Conservation (phyloP, 1,139 yeast genomes). For the Pneumocystis oryctolagi region DNA sequence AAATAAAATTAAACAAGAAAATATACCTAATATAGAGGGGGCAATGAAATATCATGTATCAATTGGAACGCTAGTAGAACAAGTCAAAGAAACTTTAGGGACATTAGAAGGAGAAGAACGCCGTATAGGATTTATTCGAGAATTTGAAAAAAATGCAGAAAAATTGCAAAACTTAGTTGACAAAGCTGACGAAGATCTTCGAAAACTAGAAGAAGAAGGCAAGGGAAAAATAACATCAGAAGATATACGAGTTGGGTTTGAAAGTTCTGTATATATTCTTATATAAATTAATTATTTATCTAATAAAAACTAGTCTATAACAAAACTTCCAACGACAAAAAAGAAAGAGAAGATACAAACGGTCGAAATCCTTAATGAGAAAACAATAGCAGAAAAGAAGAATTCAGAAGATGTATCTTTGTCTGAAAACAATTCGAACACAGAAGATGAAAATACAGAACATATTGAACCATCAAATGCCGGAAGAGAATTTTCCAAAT, state of each 20-base stretch:
- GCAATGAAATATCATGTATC: slow-evolving; percentile 79
- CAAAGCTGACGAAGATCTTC: slow-evolving; percentile 55
- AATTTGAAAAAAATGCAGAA: slow-evolving; percentile 23
- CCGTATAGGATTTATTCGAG: slow-evolving; percentile 16
- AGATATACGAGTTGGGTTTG: slow-evolving; percentile 81
- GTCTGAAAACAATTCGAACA: slow-evolving; percentile 9
- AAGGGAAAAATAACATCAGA: slow-evolving; percentile 68
- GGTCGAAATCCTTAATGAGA: slow-evolving; percentile 28
- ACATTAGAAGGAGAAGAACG: slow-evolving; percentile 21
- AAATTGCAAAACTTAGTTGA: slow-evolving; percentile 27
- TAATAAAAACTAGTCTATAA: slow-evolving; percentile 3
- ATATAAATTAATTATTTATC: not conserved
- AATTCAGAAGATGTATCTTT: slow-evolving; percentile 10
- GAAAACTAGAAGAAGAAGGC: slow-evolving; percentile 55
- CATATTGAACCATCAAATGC: slow-evolving; percentile 43
- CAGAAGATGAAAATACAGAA: slow-evolving; percentile 25
- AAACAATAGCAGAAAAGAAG: slow-evolving; percentile 12
- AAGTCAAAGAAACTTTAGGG: slow-evolving; percentile 43
- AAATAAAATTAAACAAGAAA: slow-evolving; percentile 23
- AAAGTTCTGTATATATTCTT: slow-evolving; percentile 3
- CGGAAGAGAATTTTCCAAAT: slow-evolving; percentile 49
- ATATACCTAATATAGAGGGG: slow-evolving; percentile 37
- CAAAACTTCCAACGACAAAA: slow-evolving; percentile 5
- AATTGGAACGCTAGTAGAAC: slow-evolving; percentile 76
- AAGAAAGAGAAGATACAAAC: slow-evolving; percentile 13